phyloP scores from a whole-genome alignment of 2,329 filamentous ascomycete species.

The Neopestalotiopsis sp. region DNA sequence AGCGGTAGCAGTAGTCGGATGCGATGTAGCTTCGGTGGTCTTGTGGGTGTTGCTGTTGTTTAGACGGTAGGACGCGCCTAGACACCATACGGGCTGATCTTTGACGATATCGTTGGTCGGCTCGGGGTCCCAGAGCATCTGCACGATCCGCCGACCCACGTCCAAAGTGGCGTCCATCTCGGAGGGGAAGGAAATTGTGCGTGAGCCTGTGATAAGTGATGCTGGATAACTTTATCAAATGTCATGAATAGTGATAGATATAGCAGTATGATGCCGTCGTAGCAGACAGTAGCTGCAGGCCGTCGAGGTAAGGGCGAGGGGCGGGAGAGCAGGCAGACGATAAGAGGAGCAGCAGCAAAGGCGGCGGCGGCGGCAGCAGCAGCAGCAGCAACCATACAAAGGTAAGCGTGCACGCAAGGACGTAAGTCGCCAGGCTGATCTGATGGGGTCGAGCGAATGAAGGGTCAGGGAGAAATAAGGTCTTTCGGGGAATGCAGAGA shows the following conservation, averaged over 20 bases:
- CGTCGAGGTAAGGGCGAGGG: neutral
- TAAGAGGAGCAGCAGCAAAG: neutral
- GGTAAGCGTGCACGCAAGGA: neutral
- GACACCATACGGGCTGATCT: conserved; percentile 81
- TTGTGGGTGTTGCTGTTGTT: conserved; percentile 28
- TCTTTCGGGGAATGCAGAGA: neutral
- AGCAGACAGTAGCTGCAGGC: neutral
- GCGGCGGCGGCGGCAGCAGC: no score
- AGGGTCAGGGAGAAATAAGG: neutral
- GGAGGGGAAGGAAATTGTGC: neutral
- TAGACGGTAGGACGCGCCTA: conserved; percentile 62
- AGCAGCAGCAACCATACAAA: neutral
- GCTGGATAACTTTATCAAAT: neutral
- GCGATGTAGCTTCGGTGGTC: conserved; percentile 3
- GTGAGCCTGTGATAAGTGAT: neutral
- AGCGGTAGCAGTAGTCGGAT: neutral
- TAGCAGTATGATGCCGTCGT: neutral
- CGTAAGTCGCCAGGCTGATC: neutral
- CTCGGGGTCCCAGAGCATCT: conserved; percentile 91
- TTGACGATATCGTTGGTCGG: conserved; percentile 76
- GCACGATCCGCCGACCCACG: conserved; percentile 80
- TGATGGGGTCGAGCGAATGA: neutral
- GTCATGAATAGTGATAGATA: neutral
- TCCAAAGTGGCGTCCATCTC: conserved; percentile 61
- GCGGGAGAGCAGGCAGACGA: neutral